Conservation (phyloP, 495 filamentous ascomycete genomes). For the Clohesyomyces aquaticus region DNA sequence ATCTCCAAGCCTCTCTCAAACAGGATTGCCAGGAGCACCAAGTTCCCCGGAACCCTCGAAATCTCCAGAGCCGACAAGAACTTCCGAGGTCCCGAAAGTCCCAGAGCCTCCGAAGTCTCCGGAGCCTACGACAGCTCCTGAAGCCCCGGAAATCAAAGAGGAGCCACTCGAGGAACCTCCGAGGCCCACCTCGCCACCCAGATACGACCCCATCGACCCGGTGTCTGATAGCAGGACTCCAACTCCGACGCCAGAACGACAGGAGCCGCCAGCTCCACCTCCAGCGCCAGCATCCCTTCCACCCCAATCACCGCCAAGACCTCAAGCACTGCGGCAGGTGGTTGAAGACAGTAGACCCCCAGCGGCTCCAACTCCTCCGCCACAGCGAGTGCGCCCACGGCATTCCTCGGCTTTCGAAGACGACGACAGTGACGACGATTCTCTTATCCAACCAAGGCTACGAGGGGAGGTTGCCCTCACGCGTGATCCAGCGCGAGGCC, state of each 20-base stretch:
- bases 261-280: conserved; percentile 5
- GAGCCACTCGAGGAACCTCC: not conserved
- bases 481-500: conserved; percentile 19
- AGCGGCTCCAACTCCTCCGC: conserved; percentile 35
- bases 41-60: no score
- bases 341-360: conserved; percentile 27
- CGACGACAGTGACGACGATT: conserved; percentile 32
- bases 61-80: no score
- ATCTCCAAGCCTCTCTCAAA: no score
- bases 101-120: not conserved
- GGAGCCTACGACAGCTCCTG: not conserved
- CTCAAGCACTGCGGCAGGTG: conserved; percentile 12
- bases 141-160: not conserved
- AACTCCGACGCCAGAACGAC: not conserved
- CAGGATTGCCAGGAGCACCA: no score
- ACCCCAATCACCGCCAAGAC: not conserved
- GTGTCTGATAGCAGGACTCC: not conserved
- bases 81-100: no score
- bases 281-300: not conserved
- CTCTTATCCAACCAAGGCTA: conserved; percentile 21
- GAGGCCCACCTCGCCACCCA: not conserved
- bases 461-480: conserved; percentile 18
- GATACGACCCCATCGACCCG: not conserved
- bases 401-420: conserved; percentile 24
- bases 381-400: conserved; percentile 13